These are phyloP conservation scores for Helotiales sp. DNA, from an alignment of 2,329 filamentous ascomycete species.

Conservation along the genomic window DNA sequence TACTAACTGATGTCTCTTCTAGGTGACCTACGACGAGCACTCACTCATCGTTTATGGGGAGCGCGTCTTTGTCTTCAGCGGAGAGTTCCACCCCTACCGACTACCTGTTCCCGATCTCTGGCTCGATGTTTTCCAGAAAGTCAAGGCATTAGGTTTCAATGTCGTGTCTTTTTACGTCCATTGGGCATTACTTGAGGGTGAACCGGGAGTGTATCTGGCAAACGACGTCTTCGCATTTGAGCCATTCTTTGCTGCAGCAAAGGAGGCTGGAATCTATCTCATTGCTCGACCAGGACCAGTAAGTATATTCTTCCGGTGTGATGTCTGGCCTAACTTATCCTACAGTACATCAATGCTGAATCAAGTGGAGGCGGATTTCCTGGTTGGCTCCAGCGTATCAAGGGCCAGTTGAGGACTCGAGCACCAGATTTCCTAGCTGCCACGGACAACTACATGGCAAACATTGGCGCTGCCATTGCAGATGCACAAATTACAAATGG, in stretches of 20 bases:
- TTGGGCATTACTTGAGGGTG: constrained; percentile 77
- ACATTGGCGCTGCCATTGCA: constrained; percentile 67
- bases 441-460: constrained; percentile 59
- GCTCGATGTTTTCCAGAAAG: constrained; percentile 78
- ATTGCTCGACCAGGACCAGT: constrained; percentile 51
- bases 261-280: constrained; percentile 72
- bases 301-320: constrained; percentile 2
- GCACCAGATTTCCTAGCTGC: constrained; percentile 62
- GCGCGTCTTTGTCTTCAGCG: constrained; percentile 61
- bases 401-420: constrained; percentile 62
- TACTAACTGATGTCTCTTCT: background rate
- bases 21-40: constrained; percentile 63
- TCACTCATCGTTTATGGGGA: constrained; percentile 63
- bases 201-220: constrained; percentile 66
- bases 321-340: background rate
- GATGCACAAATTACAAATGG: constrained; percentile 80
- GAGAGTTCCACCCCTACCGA: constrained; percentile 63
- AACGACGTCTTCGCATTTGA: constrained; percentile 72
- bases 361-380: constrained; percentile 76
- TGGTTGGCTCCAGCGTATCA: constrained; percentile 73
- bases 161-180: constrained; percentile 77
- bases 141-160: constrained; percentile 79
- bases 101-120: constrained; percentile 62
- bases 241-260: constrained; percentile 75
- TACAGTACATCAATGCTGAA: constrained; percentile 76